Evolutionary conservation across 2,329 filamentous ascomycete genomes (phyloP).

Genomic region (Hypoxylon sp.): DNA sequence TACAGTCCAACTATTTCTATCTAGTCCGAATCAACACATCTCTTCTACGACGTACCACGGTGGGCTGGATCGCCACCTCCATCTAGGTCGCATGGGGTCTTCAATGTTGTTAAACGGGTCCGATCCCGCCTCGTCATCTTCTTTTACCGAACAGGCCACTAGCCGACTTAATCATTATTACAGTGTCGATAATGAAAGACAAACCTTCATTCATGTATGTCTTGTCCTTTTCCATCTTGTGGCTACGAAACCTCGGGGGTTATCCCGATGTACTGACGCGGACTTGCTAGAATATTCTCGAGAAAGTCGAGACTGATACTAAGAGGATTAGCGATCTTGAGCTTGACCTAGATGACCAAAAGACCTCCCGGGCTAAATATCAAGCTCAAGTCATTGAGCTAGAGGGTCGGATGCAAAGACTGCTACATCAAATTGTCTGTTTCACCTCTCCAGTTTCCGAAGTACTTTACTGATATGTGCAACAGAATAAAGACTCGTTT

Average conservation of each 20-base stretch:
- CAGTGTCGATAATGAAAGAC: constrained; percentile 42
- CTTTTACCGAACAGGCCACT: constrained; percentile 31
- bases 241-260: background rate
- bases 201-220: constrained; percentile 44
- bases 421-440: constrained; percentile 42
- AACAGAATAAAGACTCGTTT: constrained; percentile 45
- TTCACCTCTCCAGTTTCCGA: background rate
- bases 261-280: constrained; percentile 24
- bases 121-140: constrained; percentile 20
- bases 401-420: constrained; percentile 34
- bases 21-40: no score
- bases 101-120: constrained; percentile 40
- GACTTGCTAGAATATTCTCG: constrained; percentile 39
- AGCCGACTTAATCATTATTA: constrained; percentile 42
- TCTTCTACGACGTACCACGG: no score
- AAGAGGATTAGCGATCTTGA: constrained; percentile 42
- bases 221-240: background rate
- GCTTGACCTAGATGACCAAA: constrained; percentile 45
- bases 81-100: constrained; percentile 28
- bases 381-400: constrained; percentile 37
- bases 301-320: constrained; percentile 38
- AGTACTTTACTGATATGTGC: constrained; percentile 17
- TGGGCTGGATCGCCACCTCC: constrained; percentile 5
- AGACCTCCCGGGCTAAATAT: constrained; percentile 40
- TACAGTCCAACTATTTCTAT: background rate